These are phyloP conservation scores for Aspergillus kassunensis DNA, from an alignment of 495 filamentous ascomycete species.

Conservation along the genomic window DNA sequence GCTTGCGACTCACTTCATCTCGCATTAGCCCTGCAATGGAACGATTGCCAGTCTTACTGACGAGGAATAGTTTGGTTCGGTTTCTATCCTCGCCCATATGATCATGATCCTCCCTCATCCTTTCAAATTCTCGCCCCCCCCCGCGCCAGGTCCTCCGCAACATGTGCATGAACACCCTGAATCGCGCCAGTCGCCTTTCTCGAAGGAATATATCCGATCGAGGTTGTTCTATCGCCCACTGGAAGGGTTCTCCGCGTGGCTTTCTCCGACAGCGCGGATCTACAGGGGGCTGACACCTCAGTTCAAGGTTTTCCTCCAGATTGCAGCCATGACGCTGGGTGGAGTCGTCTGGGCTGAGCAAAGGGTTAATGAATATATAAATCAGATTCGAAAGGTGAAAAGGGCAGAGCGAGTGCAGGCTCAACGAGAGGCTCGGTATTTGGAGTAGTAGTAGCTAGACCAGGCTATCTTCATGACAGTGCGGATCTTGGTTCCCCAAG, in stretches of 20 bases:
- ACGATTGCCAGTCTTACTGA: neutral
- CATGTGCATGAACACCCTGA: constrained; percentile 8
- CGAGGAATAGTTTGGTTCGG: constrained; percentile 39
- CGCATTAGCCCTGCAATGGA: no score
- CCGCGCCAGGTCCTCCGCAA: constrained; percentile 17
- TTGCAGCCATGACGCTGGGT: constrained; percentile 82
- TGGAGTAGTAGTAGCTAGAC: constrained; percentile 7
- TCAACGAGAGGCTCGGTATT: constrained; percentile 49
- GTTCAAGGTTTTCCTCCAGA: constrained; percentile 90
- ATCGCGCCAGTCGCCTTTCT: constrained; percentile 29
- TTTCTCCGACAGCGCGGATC: constrained; percentile 56
- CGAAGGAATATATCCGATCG: constrained; percentile 34
- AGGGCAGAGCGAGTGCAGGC: constrained; percentile 58
- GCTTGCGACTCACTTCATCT: no score
- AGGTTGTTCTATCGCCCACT: constrained; percentile 41
- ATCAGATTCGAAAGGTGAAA: constrained; percentile 50
- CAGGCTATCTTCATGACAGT: neutral
- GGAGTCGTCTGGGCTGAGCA: constrained; percentile 80
- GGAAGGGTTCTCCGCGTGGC: constrained; percentile 42
- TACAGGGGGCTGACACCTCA: constrained; percentile 82
- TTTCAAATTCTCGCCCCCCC: constrained; percentile 36
- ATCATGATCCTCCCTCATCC: constrained; percentile 45
- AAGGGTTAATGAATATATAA: constrained; percentile 62
- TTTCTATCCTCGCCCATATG: constrained; percentile 48
- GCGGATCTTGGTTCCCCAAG: neutral